Conservation (phyloP, 805 yeast genomes). For the Metschnikowia similis region DNA sequence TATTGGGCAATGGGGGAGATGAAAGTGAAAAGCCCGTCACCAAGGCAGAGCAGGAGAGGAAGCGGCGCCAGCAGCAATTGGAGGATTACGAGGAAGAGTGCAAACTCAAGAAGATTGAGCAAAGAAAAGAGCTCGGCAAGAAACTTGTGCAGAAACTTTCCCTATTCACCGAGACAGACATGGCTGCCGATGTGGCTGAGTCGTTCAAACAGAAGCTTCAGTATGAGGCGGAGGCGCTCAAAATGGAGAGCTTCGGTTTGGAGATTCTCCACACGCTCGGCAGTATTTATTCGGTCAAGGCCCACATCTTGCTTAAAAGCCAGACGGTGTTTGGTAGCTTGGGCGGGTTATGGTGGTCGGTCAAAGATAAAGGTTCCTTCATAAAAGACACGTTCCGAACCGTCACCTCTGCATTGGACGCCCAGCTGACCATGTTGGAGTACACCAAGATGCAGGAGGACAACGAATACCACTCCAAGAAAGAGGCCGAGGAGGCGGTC, state of each 20-base stretch:
- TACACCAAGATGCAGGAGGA: constrained; percentile 62
- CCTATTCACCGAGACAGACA: constrained; percentile 41
- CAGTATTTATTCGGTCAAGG: constrained; percentile 60
- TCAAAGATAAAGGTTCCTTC: constrained; percentile 70
- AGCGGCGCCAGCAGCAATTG: constrained; percentile 45
- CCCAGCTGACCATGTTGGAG: constrained; percentile 74
- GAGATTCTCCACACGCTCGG: constrained; percentile 78
- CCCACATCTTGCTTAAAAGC: constrained; percentile 59
- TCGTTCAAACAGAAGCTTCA: constrained; percentile 60
- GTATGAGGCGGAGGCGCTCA: constrained; percentile 79
- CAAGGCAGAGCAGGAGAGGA: constrained; percentile 41
- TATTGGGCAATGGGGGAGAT: constrained; percentile 14
- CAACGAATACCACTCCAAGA: constrained; percentile 39
- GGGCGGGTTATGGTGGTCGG: constrained; percentile 65
- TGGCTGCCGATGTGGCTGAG: constrained; percentile 39
- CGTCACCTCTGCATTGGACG: constrained; percentile 70
- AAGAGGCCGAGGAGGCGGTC: constrained; percentile 25
- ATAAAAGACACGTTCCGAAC: constrained; percentile 70
- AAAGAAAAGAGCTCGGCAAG: constrained; percentile 56
- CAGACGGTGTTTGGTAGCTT: constrained; percentile 55
- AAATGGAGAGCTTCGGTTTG: constrained; percentile 81
- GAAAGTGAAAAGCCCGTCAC: constrained; percentile 14
- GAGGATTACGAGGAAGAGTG: constrained; percentile 78
- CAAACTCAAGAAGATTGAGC: constrained; percentile 57
- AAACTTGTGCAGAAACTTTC: constrained; percentile 49